Evolutionary conservation across 164 flowering plant species (phyloP).

Genomic region (Sedum album): DNA sequence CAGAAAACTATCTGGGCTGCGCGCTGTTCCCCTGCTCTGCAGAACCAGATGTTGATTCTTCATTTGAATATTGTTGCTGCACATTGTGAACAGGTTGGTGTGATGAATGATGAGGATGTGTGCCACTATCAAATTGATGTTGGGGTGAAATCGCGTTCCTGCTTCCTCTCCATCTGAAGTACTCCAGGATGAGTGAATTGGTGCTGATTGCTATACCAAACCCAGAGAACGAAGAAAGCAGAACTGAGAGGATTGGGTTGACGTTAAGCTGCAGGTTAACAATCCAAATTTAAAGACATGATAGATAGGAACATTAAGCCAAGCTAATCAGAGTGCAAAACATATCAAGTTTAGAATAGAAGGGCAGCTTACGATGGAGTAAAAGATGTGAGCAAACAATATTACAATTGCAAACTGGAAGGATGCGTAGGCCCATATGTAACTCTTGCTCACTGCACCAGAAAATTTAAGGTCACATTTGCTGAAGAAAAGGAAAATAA

Average conservation of each 20-base stretch:
- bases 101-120: conserved; percentile 17
- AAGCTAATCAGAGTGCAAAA: neutral
- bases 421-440: conserved; percentile 81
- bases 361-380: conserved; percentile 48
- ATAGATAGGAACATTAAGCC: neutral
- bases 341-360: conserved; percentile 4
- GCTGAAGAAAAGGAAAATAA: neutral
- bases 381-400: conserved; percentile 77
- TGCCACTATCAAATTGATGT: conserved; percentile 22
- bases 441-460: conserved; percentile 64
- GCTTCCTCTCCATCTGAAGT: conserved; percentile 53
- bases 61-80: conserved; percentile 10
- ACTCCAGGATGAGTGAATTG: conserved; percentile 65
- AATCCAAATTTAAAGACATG: neutral
- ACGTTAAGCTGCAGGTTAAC: conserved; percentile 53
- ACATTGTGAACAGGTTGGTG: conserved; percentile 5
- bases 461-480: neutral
- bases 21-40: conserved; percentile 2
- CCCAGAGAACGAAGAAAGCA: conserved; percentile 80
- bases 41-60: conserved; percentile 8
- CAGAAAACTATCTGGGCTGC: neutral
- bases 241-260: conserved; percentile 54
- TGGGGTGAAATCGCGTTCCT: conserved; percentile 20
- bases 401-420: conserved; percentile 78
- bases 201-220: conserved; percentile 74